Evolutionary conservation across 345 rosid species (phyloP).

Genomic region (Barbarea vulgaris): DNA sequence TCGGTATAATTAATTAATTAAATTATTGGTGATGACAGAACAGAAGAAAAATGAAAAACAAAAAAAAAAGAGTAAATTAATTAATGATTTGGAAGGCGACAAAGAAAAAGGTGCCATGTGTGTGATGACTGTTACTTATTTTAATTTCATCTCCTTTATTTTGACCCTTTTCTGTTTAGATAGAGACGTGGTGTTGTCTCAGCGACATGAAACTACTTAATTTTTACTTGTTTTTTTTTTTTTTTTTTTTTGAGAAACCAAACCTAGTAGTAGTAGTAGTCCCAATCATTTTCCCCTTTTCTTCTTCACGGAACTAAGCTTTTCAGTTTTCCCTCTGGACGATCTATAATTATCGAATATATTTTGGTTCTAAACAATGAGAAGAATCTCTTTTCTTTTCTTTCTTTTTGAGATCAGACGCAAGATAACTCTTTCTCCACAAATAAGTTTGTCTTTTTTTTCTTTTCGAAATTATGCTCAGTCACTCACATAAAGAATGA

Average conservation of each 20-base stretch:
- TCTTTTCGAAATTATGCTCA: background rate
- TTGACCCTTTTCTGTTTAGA: slow-evolving; percentile 25
- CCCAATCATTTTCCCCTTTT: background rate
- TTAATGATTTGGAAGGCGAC: slow-evolving; percentile 42
- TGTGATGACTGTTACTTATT: background rate
- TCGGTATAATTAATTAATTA: slow-evolving; percentile 15
- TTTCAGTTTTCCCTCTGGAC: background rate
- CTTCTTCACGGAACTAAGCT: background rate
- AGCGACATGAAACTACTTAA: background rate
- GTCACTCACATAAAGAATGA: background rate
- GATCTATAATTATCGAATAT: background rate
- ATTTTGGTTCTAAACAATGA: background rate
- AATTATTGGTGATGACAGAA: slow-evolving; percentile 16
- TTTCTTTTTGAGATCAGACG: background rate
- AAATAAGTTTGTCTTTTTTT: background rate
- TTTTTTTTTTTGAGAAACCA: background rate
- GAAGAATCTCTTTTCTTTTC: background rate
- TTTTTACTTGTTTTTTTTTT: background rate
- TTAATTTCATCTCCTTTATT: background rate
- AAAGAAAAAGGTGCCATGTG: slow-evolving; percentile 39
- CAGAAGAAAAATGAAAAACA: background rate
- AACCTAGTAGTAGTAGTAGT: background rate
- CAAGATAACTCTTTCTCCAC: background rate
- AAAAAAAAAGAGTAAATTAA: background rate
- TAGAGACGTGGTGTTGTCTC: slow-evolving; percentile 25